Percentiles rank a stretch among this genome's conserved stretches.
Conservation (phyloP, 164 flowering plant genomes). For the grape (Vitis vinifera) region ASM3070453v1 NC_081812.1:244001-244500, state of each 20-base stretch:
- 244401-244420: constrained; percentile 21
- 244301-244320: constrained; percentile 31
- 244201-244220: not conserved
- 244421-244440: constrained; percentile 7
- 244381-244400: not conserved
- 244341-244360: not conserved
- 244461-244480: constrained; percentile 19
- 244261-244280: constrained; percentile 29
- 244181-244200: not conserved
- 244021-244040: constrained; percentile 88
- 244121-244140: constrained; percentile 32
- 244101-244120: constrained; percentile 59
- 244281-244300: constrained; percentile 12
- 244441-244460: constrained; percentile 23
- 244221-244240: not conserved
- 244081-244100: constrained; percentile 90
- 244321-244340: not conserved
- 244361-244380: not conserved
- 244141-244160: constrained; percentile 12
- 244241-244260: constrained; percentile 18
- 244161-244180: constrained; percentile 28
- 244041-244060: constrained; percentile 70
- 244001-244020: constrained; percentile 84
- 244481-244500: constrained; percentile 37
- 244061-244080: constrained; percentile 78